Percentiles rank a stretch among this genome's conserved stretches.
Evolutionary conservation across 2,329 filamentous ascomycete genomes (phyloP).

Genomic region (Paecilomyces sp.): DNA sequence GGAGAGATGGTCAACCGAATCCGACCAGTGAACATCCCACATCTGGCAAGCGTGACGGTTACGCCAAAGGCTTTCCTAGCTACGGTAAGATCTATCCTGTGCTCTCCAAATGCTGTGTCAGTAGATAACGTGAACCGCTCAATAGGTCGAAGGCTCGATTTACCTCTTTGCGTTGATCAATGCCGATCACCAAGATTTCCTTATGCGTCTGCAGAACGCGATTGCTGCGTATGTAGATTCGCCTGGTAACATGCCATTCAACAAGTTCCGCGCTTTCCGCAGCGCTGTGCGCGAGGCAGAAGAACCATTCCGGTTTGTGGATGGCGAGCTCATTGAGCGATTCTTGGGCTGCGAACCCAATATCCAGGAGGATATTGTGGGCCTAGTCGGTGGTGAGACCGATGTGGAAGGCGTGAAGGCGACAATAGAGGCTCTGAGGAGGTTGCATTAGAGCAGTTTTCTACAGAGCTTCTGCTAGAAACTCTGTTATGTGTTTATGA

Average conservation of each 20-base stretch:
- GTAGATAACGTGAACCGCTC: background rate
- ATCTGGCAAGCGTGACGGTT: conserved; percentile 59
- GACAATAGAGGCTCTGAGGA: conserved; percentile 51
- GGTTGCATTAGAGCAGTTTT: conserved; percentile 35
- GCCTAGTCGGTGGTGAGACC: conserved; percentile 45
- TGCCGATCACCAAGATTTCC: conserved; percentile 63
- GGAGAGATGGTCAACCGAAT: conserved; percentile 94
- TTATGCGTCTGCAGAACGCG: conserved; percentile 71
- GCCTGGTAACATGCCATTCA: conserved; percentile 69
- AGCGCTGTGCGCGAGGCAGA: conserved; percentile 63
- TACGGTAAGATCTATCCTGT: conserved; percentile 52
- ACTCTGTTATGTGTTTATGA: background rate
- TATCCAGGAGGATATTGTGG: conserved; percentile 47
- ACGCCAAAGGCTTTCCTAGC: conserved; percentile 79
- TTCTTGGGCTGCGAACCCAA: conserved; percentile 67
- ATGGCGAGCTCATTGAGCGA: conserved; percentile 81
- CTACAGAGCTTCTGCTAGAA: background rate
- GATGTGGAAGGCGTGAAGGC: conserved; percentile 54
- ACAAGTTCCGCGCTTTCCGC: conserved; percentile 72
- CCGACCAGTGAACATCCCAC: conserved; percentile 61
- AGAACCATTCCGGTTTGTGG: conserved; percentile 79
- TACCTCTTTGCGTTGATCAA: conserved; percentile 82
- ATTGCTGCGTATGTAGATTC: conserved; percentile 61
- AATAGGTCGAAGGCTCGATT: conserved; percentile 77
- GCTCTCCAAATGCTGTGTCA: background rate